Conservation (phyloP, 345 rosid species). For the Firmiana major region DNA sequence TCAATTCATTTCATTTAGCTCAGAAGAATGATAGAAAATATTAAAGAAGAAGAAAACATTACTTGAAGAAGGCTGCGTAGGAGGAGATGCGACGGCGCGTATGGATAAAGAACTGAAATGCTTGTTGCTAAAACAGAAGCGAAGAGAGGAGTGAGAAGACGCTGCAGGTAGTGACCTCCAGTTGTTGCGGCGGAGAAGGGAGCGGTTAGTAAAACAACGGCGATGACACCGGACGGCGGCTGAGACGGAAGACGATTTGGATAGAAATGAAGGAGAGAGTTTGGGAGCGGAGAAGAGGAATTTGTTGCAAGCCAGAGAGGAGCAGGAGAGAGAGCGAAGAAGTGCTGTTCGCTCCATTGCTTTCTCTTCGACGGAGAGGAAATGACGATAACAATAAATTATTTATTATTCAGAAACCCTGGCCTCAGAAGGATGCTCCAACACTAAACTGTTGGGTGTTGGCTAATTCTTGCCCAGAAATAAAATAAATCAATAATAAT, state of each 20-base stretch:
- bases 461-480: not conserved
- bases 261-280: slow-evolving; percentile 34
- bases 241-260: slow-evolving; percentile 24
- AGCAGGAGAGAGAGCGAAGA: slow-evolving; percentile 50
- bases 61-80: slow-evolving; percentile 62
- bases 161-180: slow-evolving; percentile 22
- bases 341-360: slow-evolving; percentile 50
- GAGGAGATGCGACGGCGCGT: slow-evolving; percentile 66
- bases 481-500: not conserved
- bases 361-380: not conserved
- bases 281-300: slow-evolving; percentile 41
- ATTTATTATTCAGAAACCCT: not conserved
- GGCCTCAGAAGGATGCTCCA: not conserved
- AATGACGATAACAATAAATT: not conserved
- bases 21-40: not conserved
- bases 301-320: slow-evolving; percentile 39
- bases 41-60: not conserved
- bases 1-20: not conserved
- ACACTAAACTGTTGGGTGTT: not conserved
- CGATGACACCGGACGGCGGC: slow-evolving; percentile 27
- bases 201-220: slow-evolving; percentile 21
- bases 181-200: slow-evolving; percentile 38
- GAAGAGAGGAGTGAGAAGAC: slow-evolving; percentile 26
- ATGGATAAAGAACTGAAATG: slow-evolving; percentile 51
- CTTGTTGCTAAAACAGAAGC: slow-evolving; percentile 14